phyloP scores from a whole-genome alignment of 371 early-diverging fungal genomes.

The Parasitella parasitica region DNA sequence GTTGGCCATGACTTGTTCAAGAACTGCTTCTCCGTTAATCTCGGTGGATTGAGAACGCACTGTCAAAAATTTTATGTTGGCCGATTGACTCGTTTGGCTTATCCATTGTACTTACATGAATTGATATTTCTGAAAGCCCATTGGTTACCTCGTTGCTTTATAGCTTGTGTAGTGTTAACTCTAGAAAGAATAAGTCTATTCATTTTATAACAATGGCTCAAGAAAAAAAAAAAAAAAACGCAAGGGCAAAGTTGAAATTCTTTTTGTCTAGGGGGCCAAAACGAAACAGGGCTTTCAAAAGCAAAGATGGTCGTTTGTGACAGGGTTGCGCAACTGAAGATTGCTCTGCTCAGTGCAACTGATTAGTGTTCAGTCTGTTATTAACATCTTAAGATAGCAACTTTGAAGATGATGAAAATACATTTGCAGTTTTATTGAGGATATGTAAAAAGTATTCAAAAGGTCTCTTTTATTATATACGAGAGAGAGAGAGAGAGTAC shows the following conservation, averaged over 20 bases:
- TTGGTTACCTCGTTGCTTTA: not conserved
- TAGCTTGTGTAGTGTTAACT: not conserved
- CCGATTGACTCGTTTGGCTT: not conserved
- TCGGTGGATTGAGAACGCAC: not conserved
- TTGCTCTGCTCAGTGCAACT: too few relatives aligned
- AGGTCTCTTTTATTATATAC: too few relatives aligned
- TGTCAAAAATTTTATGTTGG: not conserved
- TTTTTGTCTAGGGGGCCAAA: not conserved
- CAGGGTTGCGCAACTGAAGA: too few relatives aligned
- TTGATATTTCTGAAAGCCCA: not conserved
- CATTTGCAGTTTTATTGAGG: too few relatives aligned
- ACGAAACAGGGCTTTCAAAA: not conserved
- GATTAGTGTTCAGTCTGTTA: too few relatives aligned
- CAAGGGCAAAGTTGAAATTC: constrained; percentile 1
- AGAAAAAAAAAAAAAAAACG: constrained; percentile 4
- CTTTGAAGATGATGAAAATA: too few relatives aligned
- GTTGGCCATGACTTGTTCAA: not conserved
- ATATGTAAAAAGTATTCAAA: too few relatives aligned
- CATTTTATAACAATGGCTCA: not conserved
- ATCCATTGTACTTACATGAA: not conserved
- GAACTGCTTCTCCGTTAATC: not conserved
- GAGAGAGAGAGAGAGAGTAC: too few relatives aligned
- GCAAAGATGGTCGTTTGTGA: not conserved
- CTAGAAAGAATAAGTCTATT: constrained; percentile 9
- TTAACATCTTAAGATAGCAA: too few relatives aligned